Base-by-base conservation (phyloP, 2,329 filamentous ascomycete genomes). In the Hirsutella minnesotensis region DNA sequence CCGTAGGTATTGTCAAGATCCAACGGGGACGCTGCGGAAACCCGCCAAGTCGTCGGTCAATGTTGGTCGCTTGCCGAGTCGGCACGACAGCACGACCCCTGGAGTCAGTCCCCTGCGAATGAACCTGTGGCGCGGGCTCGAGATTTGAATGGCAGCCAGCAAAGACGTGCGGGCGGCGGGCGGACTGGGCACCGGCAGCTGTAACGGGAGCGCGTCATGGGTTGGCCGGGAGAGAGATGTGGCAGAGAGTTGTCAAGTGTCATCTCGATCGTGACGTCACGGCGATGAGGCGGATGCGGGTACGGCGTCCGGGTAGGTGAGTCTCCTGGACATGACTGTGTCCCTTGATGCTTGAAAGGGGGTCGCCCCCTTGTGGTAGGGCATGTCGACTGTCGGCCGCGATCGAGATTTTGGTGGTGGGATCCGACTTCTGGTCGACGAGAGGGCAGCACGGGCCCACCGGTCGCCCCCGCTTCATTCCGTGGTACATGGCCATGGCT, bases 321-420 rank as follows among this genome's bases (percentile, higher is more conserved):
- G 39, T 18, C 10, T 33, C 10, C 39, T 20, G 9, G 20, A 13
- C 16, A 21, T 18, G 18, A 4, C 5, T 22, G 19, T 20, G 19
- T 22, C 24, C 22, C 35, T 43, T 35, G 2, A 35, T 35, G 33
- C 33, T 35, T 19, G n/a, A 18, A 33, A 33, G n/a, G n/a, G 16
- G 33, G 33, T n/a, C 9, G 5, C 33, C 15, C 15, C 33, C 15
- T 34, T 34, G 33, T 18, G 5, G 15, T 34, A 27, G 24, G 24
- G 24, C 24, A 27, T 27, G 24, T 27, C 24, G 24, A 27, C 24
- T 27, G 24, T 27, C 24, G 24, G 24, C 24, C 38, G 46, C 47
- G 47, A 60, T 60, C 56, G 57, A 59, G 56, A 55, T 55, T 53
- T 48, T 47, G 48, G 47, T 49, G 53, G 45, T 49, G 51, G 49